Evolutionary conservation across 1,139 yeast genomes (phyloP), one percentile per base, ranked within the genome.

Genomic region (Debaryomyces psychrophilus): DNA sequence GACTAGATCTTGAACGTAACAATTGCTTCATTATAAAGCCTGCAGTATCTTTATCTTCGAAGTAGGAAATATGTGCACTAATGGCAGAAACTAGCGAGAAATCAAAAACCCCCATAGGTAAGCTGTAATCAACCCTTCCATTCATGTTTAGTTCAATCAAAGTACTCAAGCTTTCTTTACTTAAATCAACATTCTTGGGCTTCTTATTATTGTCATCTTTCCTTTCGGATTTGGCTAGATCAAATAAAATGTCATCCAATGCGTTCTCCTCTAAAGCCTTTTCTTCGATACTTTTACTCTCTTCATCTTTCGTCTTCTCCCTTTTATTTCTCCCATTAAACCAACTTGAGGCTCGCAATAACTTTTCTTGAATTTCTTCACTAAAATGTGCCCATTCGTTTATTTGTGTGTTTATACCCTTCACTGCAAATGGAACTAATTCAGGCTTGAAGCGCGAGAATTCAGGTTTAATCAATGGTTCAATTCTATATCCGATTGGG

Each of bases 61-160:
- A 87, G 62, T 93, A 93, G 40, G 90, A 82, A 8, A 89, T 82
- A 66, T 93, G 99, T 0, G 97, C 90, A 48, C 87, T 88, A 5
- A 92, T 71, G 0, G 96, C 95, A 7, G 90, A 80, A 15, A 92
- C 75, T 42, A 90, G 65, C 23, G 93, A 85, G 22, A 90, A 77
- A 56, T 90, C 97, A 56, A 90, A 79, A 20, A 87, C 78, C 2
- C 95, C 90, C 64, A 86, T 87, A 3, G 90, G 90, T 29, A 92
- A 67, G 8, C 85, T 77, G 61, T 87, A 90, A 62, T 93, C 99
- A 1, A 93, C 74, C 47, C 97, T 74, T 0, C 96, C 96, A 14
- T 80, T 76, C 35, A 78, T 74, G 56, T 90, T 90, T 46, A 85
- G 64, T 3, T 67, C 60, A 2, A 67, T 59, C 46, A 86, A 55